Conservation (phyloP, 768 basidiomycete genomes). For the Xerocomus potaroensis region DNA sequence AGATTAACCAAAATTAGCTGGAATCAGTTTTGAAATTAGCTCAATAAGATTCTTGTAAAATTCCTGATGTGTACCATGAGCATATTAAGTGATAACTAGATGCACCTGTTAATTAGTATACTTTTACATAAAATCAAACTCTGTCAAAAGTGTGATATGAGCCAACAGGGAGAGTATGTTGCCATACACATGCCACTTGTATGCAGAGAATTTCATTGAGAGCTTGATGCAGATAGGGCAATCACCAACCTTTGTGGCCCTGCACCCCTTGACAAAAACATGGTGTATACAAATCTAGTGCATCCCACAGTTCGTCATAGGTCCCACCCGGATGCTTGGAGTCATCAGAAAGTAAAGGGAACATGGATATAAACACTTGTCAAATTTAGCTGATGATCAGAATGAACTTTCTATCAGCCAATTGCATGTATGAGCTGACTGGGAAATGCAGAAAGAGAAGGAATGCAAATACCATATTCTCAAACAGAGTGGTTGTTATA, state of each 20-base stretch:
- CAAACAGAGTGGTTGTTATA: no score
- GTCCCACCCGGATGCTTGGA: conserved; percentile 35
- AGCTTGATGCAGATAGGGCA: conserved; percentile 78
- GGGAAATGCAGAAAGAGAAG: conserved; percentile 72
- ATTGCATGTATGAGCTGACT: conserved; percentile 50
- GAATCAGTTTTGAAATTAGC: no score
- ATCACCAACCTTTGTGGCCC: conserved; percentile 63
- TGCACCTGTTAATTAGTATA: conserved; percentile 1
- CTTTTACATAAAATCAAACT: conserved; percentile 6
- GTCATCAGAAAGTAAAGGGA: conserved; percentile 11
- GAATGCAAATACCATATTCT: no score
- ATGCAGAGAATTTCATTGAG: conserved; percentile 76
- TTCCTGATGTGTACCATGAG: conserved; percentile 59
- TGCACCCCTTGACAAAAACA: conserved; percentile 70
- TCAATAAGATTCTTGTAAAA: no score
- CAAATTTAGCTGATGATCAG: background rate
- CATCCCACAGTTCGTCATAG: conserved; percentile 56
- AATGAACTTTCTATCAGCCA: conserved; percentile 38
- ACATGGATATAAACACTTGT: conserved; percentile 12
- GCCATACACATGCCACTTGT: conserved; percentile 59
- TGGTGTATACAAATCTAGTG: conserved; percentile 73
- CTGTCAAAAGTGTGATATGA: conserved; percentile 13
- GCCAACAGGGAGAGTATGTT: background rate
- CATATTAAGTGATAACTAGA: conserved; percentile 75
- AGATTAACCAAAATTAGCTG: no score